Percentiles rank a stretch among this genome's conserved stretches.
Evolutionary conservation across 2,329 filamentous ascomycete genomes (phyloP).

Genomic region (Blastomyces gilchristii): DNA sequence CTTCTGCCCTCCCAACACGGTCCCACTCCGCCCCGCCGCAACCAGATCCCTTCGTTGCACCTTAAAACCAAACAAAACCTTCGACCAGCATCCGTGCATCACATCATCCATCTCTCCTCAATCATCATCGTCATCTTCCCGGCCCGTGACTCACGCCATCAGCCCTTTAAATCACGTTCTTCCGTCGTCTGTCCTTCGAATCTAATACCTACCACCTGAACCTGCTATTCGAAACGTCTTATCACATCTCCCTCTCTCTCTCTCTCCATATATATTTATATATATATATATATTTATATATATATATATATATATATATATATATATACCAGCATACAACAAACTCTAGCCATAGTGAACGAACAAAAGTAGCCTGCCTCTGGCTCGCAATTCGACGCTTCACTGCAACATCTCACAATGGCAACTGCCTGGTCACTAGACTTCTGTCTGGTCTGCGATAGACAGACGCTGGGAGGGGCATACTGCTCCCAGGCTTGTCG

Average conservation of each 20-base stretch:
- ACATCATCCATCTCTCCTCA: neutral
- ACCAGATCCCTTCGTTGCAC: neutral
- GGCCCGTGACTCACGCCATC: slow-evolving; percentile 1
- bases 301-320: no score
- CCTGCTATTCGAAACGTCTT: no score
- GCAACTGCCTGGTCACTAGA: slow-evolving; percentile 63
- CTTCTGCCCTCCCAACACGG: neutral
- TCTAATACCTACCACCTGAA: no score
- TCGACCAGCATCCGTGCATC: no score
- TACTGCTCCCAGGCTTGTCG: slow-evolving; percentile 93
- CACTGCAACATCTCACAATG: slow-evolving; percentile 19
- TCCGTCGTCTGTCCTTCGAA: neutral
- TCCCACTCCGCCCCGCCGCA: neutral
- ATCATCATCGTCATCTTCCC: neutral
- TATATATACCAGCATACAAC: no score
- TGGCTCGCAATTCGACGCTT: neutral
- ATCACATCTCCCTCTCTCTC: no score
- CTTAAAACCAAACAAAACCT: no score
- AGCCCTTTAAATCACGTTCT: neutral
- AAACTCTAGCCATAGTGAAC: no score
- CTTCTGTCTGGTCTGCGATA: slow-evolving; percentile 90
- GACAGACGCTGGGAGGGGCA: slow-evolving; percentile 67
- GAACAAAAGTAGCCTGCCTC: neutral
- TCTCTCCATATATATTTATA: neutral
- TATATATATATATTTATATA: no score